Evolutionary conservation across 345 rosid species (phyloP).

Genomic region (Kandelia obovata): DNA sequence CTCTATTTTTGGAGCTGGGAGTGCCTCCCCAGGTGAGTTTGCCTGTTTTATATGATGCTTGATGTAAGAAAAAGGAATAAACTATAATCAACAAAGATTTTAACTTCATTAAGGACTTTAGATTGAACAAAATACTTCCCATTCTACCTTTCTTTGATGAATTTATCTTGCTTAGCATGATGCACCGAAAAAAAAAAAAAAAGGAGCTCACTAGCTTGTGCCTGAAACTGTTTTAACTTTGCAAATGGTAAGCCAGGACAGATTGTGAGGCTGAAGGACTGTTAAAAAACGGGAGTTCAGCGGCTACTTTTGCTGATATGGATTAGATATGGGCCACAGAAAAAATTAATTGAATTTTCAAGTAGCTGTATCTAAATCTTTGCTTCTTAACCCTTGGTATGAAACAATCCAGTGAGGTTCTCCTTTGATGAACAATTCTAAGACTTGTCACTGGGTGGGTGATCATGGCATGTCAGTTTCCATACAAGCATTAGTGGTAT

Average conservation of each 20-base stretch:
- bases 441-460: no score
- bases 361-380: not conserved
- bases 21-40: constrained; percentile 37
- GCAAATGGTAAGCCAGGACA: not conserved
- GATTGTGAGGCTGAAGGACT: not conserved
- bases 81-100: no score
- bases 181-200: no score
- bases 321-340: not conserved
- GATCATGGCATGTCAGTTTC: no score
- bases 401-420: not conserved
- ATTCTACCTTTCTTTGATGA: not conserved
- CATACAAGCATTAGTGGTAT: no score
- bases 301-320: not conserved
- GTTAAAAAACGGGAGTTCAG: not conserved
- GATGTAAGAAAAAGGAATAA: not conserved
- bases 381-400: not conserved
- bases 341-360: not conserved
- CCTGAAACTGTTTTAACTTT: not conserved
- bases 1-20: constrained; percentile 42
- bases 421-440: no score
- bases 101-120: no score
- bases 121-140: not conserved
- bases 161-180: not conserved
- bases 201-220: not conserved
- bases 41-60: not conserved